Evolutionary conservation across 441 rosid genomes (phyloP), one percentile per base, ranked within the genome.

Genomic region (Adansonia rubrostipa): DNA sequence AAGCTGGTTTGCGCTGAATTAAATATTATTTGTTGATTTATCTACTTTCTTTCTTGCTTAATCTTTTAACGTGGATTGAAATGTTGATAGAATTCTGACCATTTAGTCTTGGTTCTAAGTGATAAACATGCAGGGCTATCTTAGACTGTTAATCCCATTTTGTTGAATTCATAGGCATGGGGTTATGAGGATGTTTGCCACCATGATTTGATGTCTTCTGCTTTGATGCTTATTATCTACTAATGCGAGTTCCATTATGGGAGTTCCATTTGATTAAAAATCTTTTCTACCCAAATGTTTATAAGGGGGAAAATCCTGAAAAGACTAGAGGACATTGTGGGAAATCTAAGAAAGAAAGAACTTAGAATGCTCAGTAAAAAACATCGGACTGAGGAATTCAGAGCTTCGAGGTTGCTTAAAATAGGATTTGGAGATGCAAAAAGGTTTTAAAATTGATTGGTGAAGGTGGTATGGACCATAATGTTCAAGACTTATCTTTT

Each of bases 401-500:
- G 51, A 67, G 33, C 71, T 44, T 44, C n/a, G 51, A 14, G 58
- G 44, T 50, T 20, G 24, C 71, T 67, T 45, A 67, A 67, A 15
- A 22, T 48, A n/a, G 19, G 60, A 7, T 9, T 71, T 9, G 45
- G 17, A n/a, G 24, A 28, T 51, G 22, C 47, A 9, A 71, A 53
- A 71, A 28, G 24, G 61, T 28, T 71, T 14, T 28, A 17, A 71
- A 7, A n/a, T 71, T 53, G 48, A 54, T 72, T 11, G 15, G 47
- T 17, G 19, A 72, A 17, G 2, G 28, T 15, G 33, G 10, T 54
- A 54, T 10, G 19, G 9, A 45, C 33, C 20, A 54, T 54, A 15
- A 54, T 72, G 2, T 72, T 71, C 62, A 71, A 28, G 58, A 50
- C 24, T 62, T 51, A 50, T 71, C 9, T 71, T 51, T 51, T 4